These are phyloP conservation scores for Brassica napus DNA, from an alignment of 345 rosid genomes.

Conservation along the genomic window Da-Ae NC_063437.1:1210001-1210500, in stretches of 20 bases:
- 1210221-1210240: too few relatives aligned
- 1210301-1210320: not conserved
- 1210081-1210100: constrained; percentile 96
- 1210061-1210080: constrained; percentile 48
- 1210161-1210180: not conserved
- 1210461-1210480: not conserved
- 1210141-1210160: constrained; percentile 25
- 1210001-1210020: constrained; percentile 65
- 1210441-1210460: not conserved
- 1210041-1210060: constrained; percentile 58
- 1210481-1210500: constrained; percentile 49
- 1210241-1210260: too few relatives aligned
- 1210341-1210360: not conserved
- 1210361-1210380: not conserved
- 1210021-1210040: constrained; percentile 75
- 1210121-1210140: constrained; percentile 28
- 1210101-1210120: constrained; percentile 79
- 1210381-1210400: not conserved
- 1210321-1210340: not conserved
- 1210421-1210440: not conserved
- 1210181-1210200: constrained; percentile 24
- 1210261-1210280: constrained; percentile 28
- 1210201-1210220: constrained; percentile 31
- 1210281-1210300: constrained; percentile 15
- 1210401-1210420: not conserved